Percentiles rank a stretch among this genome's conserved stretches.
Evolutionary conservation across 768 basidiomycete genomes (phyloP).

Genomic region (Tricholoma saponaceum): DNA sequence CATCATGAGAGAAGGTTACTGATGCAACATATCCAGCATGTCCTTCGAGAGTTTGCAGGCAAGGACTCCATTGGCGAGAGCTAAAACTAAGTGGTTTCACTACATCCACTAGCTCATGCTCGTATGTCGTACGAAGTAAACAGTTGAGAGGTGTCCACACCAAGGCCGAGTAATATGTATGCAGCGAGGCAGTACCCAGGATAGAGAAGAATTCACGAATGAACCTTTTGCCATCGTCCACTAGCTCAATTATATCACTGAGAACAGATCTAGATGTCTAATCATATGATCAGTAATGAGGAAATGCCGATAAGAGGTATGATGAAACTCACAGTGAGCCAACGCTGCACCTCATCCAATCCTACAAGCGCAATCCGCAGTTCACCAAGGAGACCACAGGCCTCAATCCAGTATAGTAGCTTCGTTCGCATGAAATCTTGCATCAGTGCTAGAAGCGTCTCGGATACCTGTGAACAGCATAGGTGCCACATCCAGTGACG

Average conservation of each 20-base stretch:
- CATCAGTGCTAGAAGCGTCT: not conserved
- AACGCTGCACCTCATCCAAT: not conserved
- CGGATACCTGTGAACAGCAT: not conserved
- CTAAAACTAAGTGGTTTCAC: not conserved
- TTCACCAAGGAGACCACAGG: not conserved
- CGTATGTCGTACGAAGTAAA: not conserved
- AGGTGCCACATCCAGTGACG: not conserved
- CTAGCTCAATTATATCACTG: not conserved
- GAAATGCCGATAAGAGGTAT: too few relatives aligned
- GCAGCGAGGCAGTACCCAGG: not conserved
- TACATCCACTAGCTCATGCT: not conserved
- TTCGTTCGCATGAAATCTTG: not conserved
- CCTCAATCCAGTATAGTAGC: not conserved
- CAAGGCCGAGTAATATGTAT: not conserved
- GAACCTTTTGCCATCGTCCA: not conserved
- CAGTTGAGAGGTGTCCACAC: not conserved
- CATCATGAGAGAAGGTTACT: not conserved
- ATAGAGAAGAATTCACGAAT: not conserved
- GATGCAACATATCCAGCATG: not conserved
- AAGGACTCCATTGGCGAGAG: not conserved
- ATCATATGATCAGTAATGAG: too few relatives aligned
- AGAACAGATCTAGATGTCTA: not conserved
- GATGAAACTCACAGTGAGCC: not conserved
- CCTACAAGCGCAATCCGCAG: not conserved
- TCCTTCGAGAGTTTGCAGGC: not conserved